phyloP scores from a whole-genome alignment of 176 grass and related monocot genomes.

The Bolboschoenus planiculmis region DNA sequence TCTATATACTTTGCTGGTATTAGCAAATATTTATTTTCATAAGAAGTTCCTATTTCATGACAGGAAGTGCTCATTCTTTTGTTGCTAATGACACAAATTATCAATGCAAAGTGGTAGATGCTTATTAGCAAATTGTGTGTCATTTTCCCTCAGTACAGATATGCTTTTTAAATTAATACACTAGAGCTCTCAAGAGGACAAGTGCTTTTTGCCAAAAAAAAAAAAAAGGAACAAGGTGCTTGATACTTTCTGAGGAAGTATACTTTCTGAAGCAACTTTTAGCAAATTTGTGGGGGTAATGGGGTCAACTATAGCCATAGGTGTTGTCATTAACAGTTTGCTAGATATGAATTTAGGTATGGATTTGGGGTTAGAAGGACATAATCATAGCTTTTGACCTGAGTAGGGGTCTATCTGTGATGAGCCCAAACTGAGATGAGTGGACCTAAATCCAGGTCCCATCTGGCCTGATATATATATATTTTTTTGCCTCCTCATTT shows the following conservation, averaged over 20 bases:
- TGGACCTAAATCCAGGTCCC: not conserved
- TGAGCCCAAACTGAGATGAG: not conserved
- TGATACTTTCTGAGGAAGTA: not conserved
- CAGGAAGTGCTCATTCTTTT: too few relatives aligned
- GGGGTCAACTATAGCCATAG: not conserved
- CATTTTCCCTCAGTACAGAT: not conserved
- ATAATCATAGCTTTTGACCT: conserved; percentile 6
- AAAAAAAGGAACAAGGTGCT: not conserved
- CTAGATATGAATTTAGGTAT: not conserved
- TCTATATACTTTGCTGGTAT: too few relatives aligned
- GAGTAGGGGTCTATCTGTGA: not conserved
- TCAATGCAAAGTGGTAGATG: too few relatives aligned
- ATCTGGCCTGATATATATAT: not conserved
- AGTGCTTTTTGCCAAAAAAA: not conserved
- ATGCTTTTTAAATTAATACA: not conserved
- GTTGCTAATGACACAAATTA: too few relatives aligned
- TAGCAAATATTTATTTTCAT: too few relatives aligned
- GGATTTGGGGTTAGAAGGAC: not conserved
- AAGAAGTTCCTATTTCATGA: too few relatives aligned
- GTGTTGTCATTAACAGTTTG: not conserved
- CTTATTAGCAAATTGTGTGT: not conserved
- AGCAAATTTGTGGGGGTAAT: not conserved
- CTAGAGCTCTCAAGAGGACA: too few relatives aligned
- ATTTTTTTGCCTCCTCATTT: not conserved
- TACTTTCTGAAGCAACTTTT: not conserved